Evolutionary conservation across 495 filamentous ascomycete genomes (phyloP).

Genomic region (Schizothecium vesticola): DNA sequence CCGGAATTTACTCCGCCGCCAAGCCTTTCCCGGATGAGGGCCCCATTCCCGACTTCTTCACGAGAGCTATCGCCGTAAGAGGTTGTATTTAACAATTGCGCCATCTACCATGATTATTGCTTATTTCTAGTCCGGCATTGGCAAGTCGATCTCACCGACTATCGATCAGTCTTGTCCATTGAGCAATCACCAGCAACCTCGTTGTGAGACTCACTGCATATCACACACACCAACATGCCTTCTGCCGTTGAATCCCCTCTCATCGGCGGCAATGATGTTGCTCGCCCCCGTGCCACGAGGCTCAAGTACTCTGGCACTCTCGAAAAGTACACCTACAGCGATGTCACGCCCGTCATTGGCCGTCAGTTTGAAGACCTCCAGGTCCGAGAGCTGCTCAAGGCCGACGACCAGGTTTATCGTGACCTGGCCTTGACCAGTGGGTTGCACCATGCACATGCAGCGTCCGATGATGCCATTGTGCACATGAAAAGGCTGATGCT

Average conservation of each 20-base stretch:
- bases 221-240: conserved; percentile 14
- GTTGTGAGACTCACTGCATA: neutral
- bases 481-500: neutral
- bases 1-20: conserved; percentile 21
- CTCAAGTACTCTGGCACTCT: conserved; percentile 15
- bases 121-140: neutral
- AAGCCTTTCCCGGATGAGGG: neutral
- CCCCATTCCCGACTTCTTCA: neutral
- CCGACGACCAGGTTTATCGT: conserved; percentile 8
- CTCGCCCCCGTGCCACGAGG: conserved; percentile 6
- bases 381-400: conserved; percentile 50
- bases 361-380: conserved; percentile 65
- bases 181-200: too few species aligned
- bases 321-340: conserved; percentile 38
- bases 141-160: neutral
- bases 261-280: conserved; percentile 18
- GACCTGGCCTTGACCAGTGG: conserved; percentile 19
- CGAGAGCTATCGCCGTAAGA: neutral
- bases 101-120: neutral
- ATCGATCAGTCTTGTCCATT: neutral
- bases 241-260: conserved; percentile 9
- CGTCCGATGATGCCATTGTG: neutral
- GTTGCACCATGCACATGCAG: neutral
- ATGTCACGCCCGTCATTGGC: conserved; percentile 65
- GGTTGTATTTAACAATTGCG: conserved; percentile 1